Evolutionary conservation across 306 rosid genomes (phyloP).

Genomic region (Quercus robur): DNA sequence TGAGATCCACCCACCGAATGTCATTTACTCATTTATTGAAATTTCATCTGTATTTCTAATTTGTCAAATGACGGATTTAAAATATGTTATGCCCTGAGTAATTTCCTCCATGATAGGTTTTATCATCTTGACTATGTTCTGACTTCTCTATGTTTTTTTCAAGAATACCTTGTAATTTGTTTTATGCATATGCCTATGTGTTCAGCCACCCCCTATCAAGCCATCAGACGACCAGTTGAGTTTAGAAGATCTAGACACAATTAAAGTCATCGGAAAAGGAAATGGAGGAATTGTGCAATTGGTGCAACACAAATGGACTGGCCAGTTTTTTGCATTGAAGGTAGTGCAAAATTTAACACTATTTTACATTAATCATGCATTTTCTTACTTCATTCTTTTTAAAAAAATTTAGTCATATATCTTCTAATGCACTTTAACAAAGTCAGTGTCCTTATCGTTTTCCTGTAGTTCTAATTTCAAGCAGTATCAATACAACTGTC

Average conservation of each 20-base stretch:
- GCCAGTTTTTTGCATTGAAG: constrained; percentile 95
- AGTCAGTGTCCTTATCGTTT: neutral
- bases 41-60: neutral
- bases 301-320: constrained; percentile 99
- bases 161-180: constrained; percentile 1
- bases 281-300: constrained; percentile 89
- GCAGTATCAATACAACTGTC: neutral
- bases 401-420: neutral
- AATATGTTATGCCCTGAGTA: neutral
- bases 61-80: neutral
- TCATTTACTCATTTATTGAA: neutral
- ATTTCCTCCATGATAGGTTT: neutral
- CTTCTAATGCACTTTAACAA: neutral
- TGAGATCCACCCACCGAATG: neutral
- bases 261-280: constrained; percentile 96
- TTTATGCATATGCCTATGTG: constrained; percentile 25
- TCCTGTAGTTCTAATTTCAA: neutral
- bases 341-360: constrained; percentile 36
- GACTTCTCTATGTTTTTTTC: too few species aligned
- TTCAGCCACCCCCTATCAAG: constrained; percentile 90
- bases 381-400: constrained; percentile 7
- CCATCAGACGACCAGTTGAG: constrained; percentile 73
- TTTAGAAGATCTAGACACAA: constrained; percentile 65
- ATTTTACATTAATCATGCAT: constrained; percentile 3
- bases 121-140: neutral